These are phyloP conservation scores for Saccharomycopsis synnaedendra DNA, from an alignment of 805 yeast species.

Conservation along the genomic window DNA sequence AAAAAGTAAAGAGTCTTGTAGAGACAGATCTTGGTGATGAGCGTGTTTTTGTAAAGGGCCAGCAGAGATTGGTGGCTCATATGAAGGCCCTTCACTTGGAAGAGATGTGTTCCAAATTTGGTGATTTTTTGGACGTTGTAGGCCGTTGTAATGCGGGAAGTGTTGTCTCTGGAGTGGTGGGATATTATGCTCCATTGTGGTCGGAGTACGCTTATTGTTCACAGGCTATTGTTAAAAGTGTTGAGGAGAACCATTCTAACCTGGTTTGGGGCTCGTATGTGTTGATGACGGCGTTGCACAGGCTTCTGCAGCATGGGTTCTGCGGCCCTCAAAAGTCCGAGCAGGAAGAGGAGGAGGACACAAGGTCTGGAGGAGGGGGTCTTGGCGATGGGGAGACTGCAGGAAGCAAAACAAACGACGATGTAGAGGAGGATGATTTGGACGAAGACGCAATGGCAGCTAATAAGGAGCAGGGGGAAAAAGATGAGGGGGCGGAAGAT, in stretches of 20 bases:
- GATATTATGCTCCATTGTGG: conserved; percentile 50
- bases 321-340: conserved; percentile 76
- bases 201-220: conserved; percentile 39
- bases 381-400: conserved; percentile 77
- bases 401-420: conserved; percentile 75
- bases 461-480: conserved; percentile 59
- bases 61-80: conserved; percentile 31
- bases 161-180: neutral
- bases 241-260: conserved; percentile 37
- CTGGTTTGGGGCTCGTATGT: conserved; percentile 52
- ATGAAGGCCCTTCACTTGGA: conserved; percentile 32
- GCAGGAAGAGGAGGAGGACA: conserved; percentile 48
- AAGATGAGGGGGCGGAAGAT: conserved; percentile 46
- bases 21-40: conserved; percentile 37
- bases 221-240: conserved; percentile 22
- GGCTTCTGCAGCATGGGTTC: conserved; percentile 71
- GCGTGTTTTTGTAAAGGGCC: conserved; percentile 51
- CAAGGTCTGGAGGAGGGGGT: conserved; percentile 40
- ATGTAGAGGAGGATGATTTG: conserved; percentile 83
- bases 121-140: neutral
- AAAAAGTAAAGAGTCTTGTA: conserved; percentile 33
- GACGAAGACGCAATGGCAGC: conserved; percentile 43
- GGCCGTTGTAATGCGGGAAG: neutral
- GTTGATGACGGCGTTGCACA: conserved; percentile 42
- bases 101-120: conserved; percentile 21